Evolutionary conservation across 805 yeast genomes (phyloP).

Genomic region (Candida rishiriensis): DNA sequence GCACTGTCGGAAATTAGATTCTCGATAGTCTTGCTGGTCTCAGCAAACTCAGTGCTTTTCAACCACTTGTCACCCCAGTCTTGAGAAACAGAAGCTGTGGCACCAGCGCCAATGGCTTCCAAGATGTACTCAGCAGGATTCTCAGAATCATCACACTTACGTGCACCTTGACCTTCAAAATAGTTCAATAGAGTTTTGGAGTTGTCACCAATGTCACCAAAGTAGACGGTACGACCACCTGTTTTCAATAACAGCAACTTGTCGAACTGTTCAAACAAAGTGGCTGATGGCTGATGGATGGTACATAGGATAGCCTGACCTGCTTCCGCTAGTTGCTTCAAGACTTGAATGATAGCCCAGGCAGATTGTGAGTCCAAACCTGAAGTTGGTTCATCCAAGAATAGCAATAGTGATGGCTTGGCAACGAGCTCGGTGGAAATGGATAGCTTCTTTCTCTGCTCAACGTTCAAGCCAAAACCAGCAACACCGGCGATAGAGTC

Average conservation of each 20-base stretch:
- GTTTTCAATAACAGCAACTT: constrained; percentile 38
- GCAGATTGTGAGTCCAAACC: constrained; percentile 32
- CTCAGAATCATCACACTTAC: constrained; percentile 51
- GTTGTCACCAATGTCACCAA: constrained; percentile 45
- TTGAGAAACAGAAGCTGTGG: constrained; percentile 51
- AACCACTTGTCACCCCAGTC: constrained; percentile 65
- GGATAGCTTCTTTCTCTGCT: constrained; percentile 46
- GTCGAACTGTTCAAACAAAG: constrained; percentile 37
- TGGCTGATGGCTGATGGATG: constrained; percentile 44
- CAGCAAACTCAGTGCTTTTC: constrained; percentile 24
- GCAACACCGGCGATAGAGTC: constrained; percentile 44
- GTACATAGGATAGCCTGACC: constrained; percentile 54
- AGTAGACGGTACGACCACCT: constrained; percentile 48
- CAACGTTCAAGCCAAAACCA: constrained; percentile 46
- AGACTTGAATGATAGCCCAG: constrained; percentile 35
- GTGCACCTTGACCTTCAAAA: constrained; percentile 52
- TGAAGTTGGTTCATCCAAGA: constrained; percentile 39
- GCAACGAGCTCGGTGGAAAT: constrained; percentile 51
- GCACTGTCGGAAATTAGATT: constrained; percentile 8
- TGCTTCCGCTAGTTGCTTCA: constrained; percentile 41
- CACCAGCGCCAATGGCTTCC: constrained; percentile 73
- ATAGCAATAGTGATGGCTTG: constrained; percentile 45
- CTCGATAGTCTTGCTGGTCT: constrained; percentile 25
- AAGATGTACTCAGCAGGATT: constrained; percentile 74
- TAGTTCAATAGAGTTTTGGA: constrained; percentile 37